Conservation (phyloP, 768 basidiomycete species). For the Steccherinum ochraceum region DNA sequence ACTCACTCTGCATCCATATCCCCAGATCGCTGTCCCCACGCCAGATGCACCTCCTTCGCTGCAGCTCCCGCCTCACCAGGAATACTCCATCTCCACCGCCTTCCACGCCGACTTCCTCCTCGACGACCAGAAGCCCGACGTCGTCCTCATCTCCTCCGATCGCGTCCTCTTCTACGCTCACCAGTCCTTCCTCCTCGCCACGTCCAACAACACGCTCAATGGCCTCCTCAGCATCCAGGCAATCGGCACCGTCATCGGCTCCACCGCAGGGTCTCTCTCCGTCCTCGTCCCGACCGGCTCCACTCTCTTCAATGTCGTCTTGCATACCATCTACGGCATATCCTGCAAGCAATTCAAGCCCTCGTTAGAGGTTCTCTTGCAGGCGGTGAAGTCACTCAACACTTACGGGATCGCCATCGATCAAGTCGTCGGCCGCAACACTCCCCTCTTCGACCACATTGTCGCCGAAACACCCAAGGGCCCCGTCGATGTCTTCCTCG, state of each 20-base stretch:
- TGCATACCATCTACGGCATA: slow-evolving; percentile 28
- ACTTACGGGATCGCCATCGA: slow-evolving; percentile 22
- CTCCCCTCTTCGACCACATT: slow-evolving; percentile 27
- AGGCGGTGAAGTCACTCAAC: slow-evolving; percentile 19
- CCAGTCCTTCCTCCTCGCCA: slow-evolving; percentile 12
- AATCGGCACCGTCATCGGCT: not conserved
- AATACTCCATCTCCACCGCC: slow-evolving; percentile 15
- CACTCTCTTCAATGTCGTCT: slow-evolving; percentile 25
- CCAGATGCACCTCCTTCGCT: too few species aligned
- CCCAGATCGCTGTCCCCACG: too few species aligned
- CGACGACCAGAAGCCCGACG: slow-evolving; percentile 12
- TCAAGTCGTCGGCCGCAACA: slow-evolving; percentile 20
- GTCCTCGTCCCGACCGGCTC: slow-evolving; percentile 21
- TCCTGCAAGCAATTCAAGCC: slow-evolving; percentile 22
- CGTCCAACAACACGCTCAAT: slow-evolving; percentile 22
- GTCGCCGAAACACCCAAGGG: slow-evolving; percentile 27
- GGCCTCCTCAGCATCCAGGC: too few species aligned
- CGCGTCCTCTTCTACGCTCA: slow-evolving; percentile 28
- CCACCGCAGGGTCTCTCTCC: slow-evolving; percentile 8
- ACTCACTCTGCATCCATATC: too few species aligned
- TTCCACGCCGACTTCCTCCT: slow-evolving; percentile 13
- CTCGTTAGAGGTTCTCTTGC: slow-evolving; percentile 20
- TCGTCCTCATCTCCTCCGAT: slow-evolving; percentile 24
- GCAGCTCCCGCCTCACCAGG: not conserved
- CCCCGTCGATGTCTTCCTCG: slow-evolving; percentile 36